Base-by-base conservation (phyloP, 2,329 filamentous ascomycete species). In the Penicillium crustosum region DNA sequence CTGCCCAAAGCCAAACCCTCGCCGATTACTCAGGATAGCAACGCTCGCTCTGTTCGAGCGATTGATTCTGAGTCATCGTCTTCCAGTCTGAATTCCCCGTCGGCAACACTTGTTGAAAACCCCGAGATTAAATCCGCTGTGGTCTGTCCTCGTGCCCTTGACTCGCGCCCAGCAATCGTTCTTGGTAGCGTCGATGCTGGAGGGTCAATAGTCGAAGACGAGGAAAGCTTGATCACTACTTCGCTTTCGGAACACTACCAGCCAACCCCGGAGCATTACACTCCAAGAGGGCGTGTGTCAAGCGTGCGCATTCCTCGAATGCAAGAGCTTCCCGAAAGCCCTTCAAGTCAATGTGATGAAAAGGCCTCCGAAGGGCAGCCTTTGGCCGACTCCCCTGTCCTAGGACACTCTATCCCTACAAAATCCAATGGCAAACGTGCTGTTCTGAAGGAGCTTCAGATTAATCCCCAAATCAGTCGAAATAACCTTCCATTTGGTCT, bases 1-100 rank as follows among this genome's bases (percentile, higher is more conserved):
- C 55, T 75, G 9, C 74, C 74, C 10, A 61, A 68, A 33, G 29
- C 60, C 19, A 55, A 43, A 3, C 41, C 55, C 29, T 50, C 53
- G 13, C 51, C 64, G 21, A 57, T 58, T 29, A 49, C 49, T 36
- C 60, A 48, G 8, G 61, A 58, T 21, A 42, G 53, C 2, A 59
- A 58, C n/a, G 10, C 57, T 21, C 49, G 39, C 15, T 41, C 59
- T 23, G 43, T 59, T 23, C 63, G 47, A 33, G 41, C 36, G 4
- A 39, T 43, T 27, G 55, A 56, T 4, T 51, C 49, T 2, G 48
- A 31, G 15, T 42, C 57, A n/a, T 54, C 53, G 17, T 42, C 36
- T 4, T 43, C 49, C 7, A 52, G 55, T 8, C n/a, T 61, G 6
- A 56, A 53, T 12, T 35, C 49, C 35, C 57, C 52, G 7, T 15